A percentile compares a stretch with the other conserved stretches of the same genome.
Evolutionary conservation across 148 eudicot genomes (phyloP).

Genomic region (Rhododendron molle): DNA sequence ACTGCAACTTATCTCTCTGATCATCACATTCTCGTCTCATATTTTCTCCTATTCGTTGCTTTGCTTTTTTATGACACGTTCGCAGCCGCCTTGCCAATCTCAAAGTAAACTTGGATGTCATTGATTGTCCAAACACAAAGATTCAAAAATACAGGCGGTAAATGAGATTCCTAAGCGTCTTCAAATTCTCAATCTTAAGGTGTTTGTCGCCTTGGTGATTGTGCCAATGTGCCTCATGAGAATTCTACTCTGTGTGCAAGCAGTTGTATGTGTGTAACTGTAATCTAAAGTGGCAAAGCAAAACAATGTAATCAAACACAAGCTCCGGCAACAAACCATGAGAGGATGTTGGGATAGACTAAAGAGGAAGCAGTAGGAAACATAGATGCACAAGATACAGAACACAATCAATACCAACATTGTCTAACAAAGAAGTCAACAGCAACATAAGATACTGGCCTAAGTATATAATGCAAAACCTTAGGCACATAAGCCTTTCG

Average conservation of each 20-base stretch:
- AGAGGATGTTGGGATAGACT: neutral
- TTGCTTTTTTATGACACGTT: neutral
- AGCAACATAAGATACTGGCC: neutral
- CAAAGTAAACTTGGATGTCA: neutral
- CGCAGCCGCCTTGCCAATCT: neutral
- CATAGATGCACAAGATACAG: neutral
- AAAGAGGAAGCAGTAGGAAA: neutral
- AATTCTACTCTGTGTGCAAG: neutral
- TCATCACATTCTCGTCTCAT: neutral
- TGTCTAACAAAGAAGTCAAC: neutral
- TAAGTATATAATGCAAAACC: neutral
- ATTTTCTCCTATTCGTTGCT: neutral
- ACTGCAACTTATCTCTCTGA: neutral
- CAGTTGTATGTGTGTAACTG: neutral
- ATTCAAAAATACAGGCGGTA: neutral
- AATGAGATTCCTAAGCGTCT: neutral
- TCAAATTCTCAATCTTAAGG: neutral
- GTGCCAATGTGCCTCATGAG: neutral
- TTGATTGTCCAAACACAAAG: neutral
- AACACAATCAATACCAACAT: constrained; percentile 1
- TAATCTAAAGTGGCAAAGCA: neutral
- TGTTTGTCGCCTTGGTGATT: neutral
- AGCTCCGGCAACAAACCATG: neutral
- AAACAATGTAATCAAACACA: neutral
- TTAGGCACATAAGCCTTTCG: neutral